Evolutionary conservation across 1,139 yeast species (phyloP).

Genomic region (Saccharomyces uvarum): DNA sequence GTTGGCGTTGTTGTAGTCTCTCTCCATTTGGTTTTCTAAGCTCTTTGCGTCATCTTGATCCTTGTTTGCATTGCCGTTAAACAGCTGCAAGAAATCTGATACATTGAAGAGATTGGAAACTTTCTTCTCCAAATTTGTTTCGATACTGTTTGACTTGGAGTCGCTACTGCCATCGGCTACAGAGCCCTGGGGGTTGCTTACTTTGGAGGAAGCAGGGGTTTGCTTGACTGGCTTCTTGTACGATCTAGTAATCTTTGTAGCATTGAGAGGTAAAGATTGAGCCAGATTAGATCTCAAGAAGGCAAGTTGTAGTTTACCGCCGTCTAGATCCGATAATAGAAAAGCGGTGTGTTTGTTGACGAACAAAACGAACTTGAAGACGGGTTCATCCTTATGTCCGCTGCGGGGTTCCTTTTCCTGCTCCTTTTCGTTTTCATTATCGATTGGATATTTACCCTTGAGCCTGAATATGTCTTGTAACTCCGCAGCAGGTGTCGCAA

Average conservation of each 20-base stretch:
- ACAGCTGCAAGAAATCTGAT: background rate
- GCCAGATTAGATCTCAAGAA: conserved; percentile 25
- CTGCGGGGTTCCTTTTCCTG: conserved; percentile 10
- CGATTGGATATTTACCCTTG: conserved; percentile 22
- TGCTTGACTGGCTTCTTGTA: conserved; percentile 10
- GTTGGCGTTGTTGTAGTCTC: conserved; percentile 42
- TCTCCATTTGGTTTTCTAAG: conserved; percentile 43
- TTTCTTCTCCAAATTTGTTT: background rate
- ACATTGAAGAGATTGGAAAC: background rate
- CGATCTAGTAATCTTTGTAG: conserved; percentile 22
- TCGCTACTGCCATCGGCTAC: conserved; percentile 4
- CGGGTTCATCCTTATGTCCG: background rate
- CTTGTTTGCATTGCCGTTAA: background rate
- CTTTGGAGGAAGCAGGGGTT: background rate
- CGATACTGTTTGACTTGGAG: background rate
- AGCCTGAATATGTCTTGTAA: conserved; percentile 5
- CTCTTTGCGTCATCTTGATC: conserved; percentile 21
- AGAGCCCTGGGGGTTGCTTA: conserved; percentile 8
- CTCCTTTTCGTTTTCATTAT: conserved; percentile 9
- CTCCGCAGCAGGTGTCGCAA: conserved; percentile 1
- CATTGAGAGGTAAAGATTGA: conserved; percentile 22
- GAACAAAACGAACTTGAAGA: conserved; percentile 32
- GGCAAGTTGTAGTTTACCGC: conserved; percentile 32
- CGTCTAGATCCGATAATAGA: conserved; percentile 33
- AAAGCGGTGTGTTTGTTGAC: conserved; percentile 34